Percentiles rank a stretch among this genome's conserved stretches.
These are phyloP conservation scores for Plasmopara muralis DNA, from an alignment of 352 stramenopile genomes.

Conservation along the genomic window DNA sequence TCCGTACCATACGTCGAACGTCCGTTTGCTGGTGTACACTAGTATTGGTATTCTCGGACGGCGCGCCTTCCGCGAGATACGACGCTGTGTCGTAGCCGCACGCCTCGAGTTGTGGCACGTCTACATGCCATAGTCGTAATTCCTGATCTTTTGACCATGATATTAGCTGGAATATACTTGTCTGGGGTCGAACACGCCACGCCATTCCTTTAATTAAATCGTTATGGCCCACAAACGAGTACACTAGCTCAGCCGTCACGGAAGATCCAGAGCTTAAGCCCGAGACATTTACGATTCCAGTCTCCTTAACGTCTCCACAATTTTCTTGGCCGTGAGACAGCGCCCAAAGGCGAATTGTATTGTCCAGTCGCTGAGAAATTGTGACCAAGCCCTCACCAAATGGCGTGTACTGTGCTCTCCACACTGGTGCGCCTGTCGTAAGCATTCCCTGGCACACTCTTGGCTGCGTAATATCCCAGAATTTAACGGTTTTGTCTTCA, in stretches of 20 bases:
- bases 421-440: slow-evolving; percentile 54
- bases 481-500: slow-evolving; percentile 80
- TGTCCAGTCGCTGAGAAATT: slow-evolving; percentile 58
- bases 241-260: slow-evolving; percentile 40
- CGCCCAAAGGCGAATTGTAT: slow-evolving; percentile 57
- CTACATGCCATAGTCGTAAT: slow-evolving; percentile 62
- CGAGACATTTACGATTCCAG: slow-evolving; percentile 9
- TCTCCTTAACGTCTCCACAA: slow-evolving; percentile 10
- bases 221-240: slow-evolving; percentile 54
- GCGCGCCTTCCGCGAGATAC: slow-evolving; percentile 25
- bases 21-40: slow-evolving; percentile 17
- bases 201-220: slow-evolving; percentile 63
- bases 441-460: slow-evolving; percentile 56
- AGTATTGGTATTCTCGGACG: slow-evolving; percentile 17
- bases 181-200: slow-evolving; percentile 44
- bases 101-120: slow-evolving; percentile 52
- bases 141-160: slow-evolving; percentile 82
- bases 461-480: slow-evolving; percentile 70
- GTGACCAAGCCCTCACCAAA: slow-evolving; percentile 81
- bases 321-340: slow-evolving; percentile 33
- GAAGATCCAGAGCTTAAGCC: slow-evolving; percentile 11
- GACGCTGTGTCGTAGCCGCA: slow-evolving; percentile 49
- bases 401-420: slow-evolving; percentile 66
- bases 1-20: slow-evolving; percentile 11
- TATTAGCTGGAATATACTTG: slow-evolving; percentile 54